Conservation (phyloP, 169 alveolate species). For the Babesia sp. region DNA sequence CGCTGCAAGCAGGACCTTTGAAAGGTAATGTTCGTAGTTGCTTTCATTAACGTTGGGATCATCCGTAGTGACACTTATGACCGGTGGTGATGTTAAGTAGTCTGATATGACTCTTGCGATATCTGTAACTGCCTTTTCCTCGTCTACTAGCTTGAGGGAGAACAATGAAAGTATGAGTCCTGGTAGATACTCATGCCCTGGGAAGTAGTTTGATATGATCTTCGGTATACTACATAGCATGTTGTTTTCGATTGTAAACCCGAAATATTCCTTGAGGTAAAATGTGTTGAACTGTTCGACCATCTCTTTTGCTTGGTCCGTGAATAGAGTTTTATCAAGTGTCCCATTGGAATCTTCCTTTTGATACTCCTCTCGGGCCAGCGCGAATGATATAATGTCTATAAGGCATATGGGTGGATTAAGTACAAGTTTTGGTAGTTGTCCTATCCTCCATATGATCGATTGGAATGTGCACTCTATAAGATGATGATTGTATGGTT, state of each 20-base stretch:
- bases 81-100: constrained; percentile 39
- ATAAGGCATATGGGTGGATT: constrained; percentile 65
- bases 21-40: constrained; percentile 25
- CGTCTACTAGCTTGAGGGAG: constrained; percentile 10
- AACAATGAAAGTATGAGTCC: constrained; percentile 47
- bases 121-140: constrained; percentile 12
- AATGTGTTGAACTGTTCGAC: background rate
- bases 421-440: constrained; percentile 68
- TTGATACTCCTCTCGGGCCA: constrained; percentile 26
- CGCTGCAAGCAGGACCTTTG: constrained; percentile 40
- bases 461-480: constrained; percentile 71
- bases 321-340: background rate
- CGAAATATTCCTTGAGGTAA: constrained; percentile 35
- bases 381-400: constrained; percentile 63
- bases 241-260: constrained; percentile 34
- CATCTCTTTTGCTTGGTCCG: constrained; percentile 16
- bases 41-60: constrained; percentile 23
- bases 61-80: constrained; percentile 6
- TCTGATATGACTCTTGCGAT: constrained; percentile 35
- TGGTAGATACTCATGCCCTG: constrained; percentile 74
- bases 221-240: constrained; percentile 33
- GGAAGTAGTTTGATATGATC: constrained; percentile 64
- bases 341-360: background rate
- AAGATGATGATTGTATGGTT: constrained; percentile 13
- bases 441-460: constrained; percentile 74